Base-by-base conservation (phyloP, 2,329 filamentous ascomycete genomes). In the Colletotrichum phormii region DNA sequence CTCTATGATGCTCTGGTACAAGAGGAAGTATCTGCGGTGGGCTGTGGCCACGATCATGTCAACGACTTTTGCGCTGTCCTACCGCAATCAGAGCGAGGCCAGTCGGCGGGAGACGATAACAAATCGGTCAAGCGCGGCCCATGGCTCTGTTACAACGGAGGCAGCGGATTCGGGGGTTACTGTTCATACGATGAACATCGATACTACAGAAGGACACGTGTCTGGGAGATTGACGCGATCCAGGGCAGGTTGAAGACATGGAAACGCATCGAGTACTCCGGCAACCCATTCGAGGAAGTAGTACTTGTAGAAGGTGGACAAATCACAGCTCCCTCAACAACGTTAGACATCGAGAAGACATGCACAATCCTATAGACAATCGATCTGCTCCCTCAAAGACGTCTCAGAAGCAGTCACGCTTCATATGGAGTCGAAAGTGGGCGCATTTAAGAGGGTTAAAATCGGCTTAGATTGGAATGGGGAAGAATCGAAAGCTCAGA, bases 61-160 rank as follows among this genome's bases (percentile, higher is more conserved):
- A 80, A 81, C 70, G 79, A 81, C 65, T 81, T 80, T 74, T 80
- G 78, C 64, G 80, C 73, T 77, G 71, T 78, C 64, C 75, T 79
- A 67, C 79, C 75, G 76, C 77, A 75, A 76, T n/a, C 18, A 1
- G 7, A 42, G n/a, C 5, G 26, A 42, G n/a, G 31, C 77, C 69
- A 64, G 65, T 72, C 72, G 76, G 75, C 71, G 72, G 70, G 67
- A 75, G 71, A 71, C 18, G 8, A 67, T 67, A 26, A 66, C 69
- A 74, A 75, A 33, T 22, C 29, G 11, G 57, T 12, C 12, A 42
- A 77, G 58, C 61, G 55, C 69, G 75, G 78, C n/a, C 79, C 76
- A 64, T 80, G 78, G 78, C 76, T 80, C 18, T 80, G 78, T 71
- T 79, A 79, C 60, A 77, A 71, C 65, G 79, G 78, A 51, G 74